These are phyloP conservation scores for Cryptococcus sp. DNA, from an alignment of 1,284 basidiomycete species.

Conservation along the genomic window DNA sequence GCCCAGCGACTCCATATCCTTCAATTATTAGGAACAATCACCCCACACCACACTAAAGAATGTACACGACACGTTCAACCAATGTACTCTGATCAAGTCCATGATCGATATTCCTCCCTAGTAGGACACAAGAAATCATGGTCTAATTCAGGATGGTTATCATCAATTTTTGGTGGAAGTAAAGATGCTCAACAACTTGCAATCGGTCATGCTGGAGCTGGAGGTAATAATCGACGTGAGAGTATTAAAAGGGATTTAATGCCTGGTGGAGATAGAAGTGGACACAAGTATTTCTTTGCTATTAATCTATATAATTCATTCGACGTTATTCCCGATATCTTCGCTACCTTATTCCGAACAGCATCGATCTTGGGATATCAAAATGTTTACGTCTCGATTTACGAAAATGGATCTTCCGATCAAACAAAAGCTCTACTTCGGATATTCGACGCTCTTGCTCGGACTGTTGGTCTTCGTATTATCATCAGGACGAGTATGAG, in stretches of 20 bases:
- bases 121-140: slow-evolving; percentile 68
- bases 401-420: slow-evolving; percentile 94
- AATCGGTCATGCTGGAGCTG: slow-evolving; percentile 52
- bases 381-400: slow-evolving; percentile 94
- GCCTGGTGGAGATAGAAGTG: slow-evolving; percentile 44
- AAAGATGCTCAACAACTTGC: slow-evolving; percentile 35
- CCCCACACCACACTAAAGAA: slow-evolving; percentile 83
- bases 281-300: slow-evolving; percentile 96
- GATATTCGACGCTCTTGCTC: slow-evolving; percentile 85
- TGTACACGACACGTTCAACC: slow-evolving; percentile 79
- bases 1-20: slow-evolving; percentile 79
- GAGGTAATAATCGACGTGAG: slow-evolving; percentile 49
- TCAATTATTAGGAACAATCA: slow-evolving; percentile 75
- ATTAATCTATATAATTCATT: slow-evolving; percentile 99
- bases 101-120: slow-evolving; percentile 74
- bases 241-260: slow-evolving; percentile 47
- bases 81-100: slow-evolving; percentile 74
- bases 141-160: slow-evolving; percentile 56
- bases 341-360: slow-evolving; percentile 89
- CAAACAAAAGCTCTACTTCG: slow-evolving; percentile 91
- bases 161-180: slow-evolving; percentile 46
- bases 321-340: slow-evolving; percentile 91
- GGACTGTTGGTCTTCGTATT: slow-evolving; percentile 80
- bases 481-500: slow-evolving; percentile 86
- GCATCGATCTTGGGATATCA: slow-evolving; percentile 86